phyloP scores from a whole-genome alignment of 73 alveolate genomes.

The Paramecium primaurelia region DNA sequence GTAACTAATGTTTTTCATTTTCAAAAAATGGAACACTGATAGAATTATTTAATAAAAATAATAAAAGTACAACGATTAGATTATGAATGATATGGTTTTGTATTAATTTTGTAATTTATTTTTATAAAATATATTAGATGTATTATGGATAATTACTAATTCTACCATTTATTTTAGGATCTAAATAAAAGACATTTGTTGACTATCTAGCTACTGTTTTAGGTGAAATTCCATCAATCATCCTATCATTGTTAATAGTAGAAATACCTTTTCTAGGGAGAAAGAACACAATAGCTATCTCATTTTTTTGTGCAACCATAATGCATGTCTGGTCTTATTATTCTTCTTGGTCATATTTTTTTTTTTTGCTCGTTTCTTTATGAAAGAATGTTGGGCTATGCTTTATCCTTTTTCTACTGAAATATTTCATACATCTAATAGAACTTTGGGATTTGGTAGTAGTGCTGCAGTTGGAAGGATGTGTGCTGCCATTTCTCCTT shows the following conservation, averaged over 20 bases:
- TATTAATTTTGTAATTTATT: neutral
- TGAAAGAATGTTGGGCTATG: slow-evolving; percentile 63
- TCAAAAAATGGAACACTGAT: neutral
- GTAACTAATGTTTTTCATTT: neutral
- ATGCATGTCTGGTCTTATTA: slow-evolving; percentile 48
- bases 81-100: slow-evolving; percentile 52
- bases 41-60: neutral
- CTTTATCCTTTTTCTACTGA: slow-evolving; percentile 53
- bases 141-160: slow-evolving; percentile 54
- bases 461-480: slow-evolving; percentile 54
- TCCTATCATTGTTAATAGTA: slow-evolving; percentile 28
- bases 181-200: slow-evolving; percentile 20
- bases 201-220: slow-evolving; percentile 35
- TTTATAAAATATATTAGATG: slow-evolving; percentile 10
- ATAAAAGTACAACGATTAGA: neutral
- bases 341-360: slow-evolving; percentile 34
- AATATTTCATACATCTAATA: slow-evolving; percentile 24
- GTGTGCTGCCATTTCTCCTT: slow-evolving; percentile 52
- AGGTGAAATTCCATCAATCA: slow-evolving; percentile 60
- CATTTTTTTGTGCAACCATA: slow-evolving; percentile 32
- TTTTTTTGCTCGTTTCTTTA: slow-evolving; percentile 54
- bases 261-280: slow-evolving; percentile 54
- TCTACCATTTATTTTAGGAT: slow-evolving; percentile 55
- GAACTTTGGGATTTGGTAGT: slow-evolving; percentile 62
- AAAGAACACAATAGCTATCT: slow-evolving; percentile 43